Conservation (phyloP, 2,329 filamentous ascomycete genomes). For the Aotearoamyces nothofagi region DNA sequence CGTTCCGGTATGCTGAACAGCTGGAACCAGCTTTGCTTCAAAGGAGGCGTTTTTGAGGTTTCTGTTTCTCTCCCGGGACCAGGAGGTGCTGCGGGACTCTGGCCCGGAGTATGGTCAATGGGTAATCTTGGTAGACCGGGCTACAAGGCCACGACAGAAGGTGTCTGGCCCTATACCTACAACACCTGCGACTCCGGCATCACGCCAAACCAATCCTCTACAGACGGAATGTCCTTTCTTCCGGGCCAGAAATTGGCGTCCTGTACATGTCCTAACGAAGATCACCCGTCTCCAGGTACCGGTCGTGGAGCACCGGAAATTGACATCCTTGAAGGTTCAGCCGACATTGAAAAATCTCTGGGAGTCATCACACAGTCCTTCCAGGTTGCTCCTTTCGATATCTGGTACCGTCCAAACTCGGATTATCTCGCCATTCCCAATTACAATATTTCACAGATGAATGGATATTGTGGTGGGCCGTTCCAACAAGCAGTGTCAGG, state of each 20-base stretch:
- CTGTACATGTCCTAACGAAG: conserved; percentile 45
- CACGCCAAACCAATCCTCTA: conserved; percentile 52
- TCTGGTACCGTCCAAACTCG: conserved; percentile 34
- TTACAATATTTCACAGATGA: conserved; percentile 29
- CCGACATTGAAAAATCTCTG: conserved; percentile 20
- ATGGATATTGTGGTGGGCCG: conserved; percentile 35
- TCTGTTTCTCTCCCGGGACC: conserved; percentile 35
- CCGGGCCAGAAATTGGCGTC: conserved; percentile 54
- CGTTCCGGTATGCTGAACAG: conserved; percentile 35
- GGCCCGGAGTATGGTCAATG: conserved; percentile 38
- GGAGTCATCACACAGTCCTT: conserved; percentile 22
- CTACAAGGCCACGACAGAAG: conserved; percentile 34
- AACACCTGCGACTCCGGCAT: conserved; percentile 44
- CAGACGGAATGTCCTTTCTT: conserved; percentile 47
- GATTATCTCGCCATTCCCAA: conserved; percentile 34
- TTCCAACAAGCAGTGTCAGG: conserved; percentile 40
- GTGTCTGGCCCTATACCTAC: conserved; percentile 39
- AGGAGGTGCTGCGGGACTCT: conserved; percentile 29
- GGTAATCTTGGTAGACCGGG: conserved; percentile 37
- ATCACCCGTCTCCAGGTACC: conserved; percentile 49
- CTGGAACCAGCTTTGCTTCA: conserved; percentile 39
- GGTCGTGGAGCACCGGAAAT: conserved; percentile 56
- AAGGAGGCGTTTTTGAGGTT: conserved; percentile 35
- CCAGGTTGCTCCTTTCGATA: conserved; percentile 24
- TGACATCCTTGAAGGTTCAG: conserved; percentile 50